phyloP scores from a whole-genome alignment of 768 basidiomycete genomes.

The Kwoniella dejecticola region DNA sequence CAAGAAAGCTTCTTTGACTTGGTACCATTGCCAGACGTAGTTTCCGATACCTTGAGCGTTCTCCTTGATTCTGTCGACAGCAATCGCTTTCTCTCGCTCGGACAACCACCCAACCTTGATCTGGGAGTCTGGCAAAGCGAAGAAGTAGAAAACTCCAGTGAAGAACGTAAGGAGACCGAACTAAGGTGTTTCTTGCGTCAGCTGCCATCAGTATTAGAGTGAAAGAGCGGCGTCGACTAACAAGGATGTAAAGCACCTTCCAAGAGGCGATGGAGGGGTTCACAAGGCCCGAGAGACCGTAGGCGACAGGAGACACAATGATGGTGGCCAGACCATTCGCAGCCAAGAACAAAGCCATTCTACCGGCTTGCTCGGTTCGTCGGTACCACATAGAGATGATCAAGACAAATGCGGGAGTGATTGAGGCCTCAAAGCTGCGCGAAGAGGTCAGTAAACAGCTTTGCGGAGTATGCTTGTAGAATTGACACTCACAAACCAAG shows the following conservation, averaged over 20 bases:
- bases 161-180: constrained; percentile 21
- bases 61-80: constrained; percentile 20
- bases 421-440: constrained; percentile 16
- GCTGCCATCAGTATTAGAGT: neutral
- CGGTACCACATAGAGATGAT: constrained; percentile 26
- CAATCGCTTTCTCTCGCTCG: constrained; percentile 23
- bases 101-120: constrained; percentile 17
- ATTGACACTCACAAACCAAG: constrained; percentile 2
- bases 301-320: constrained; percentile 10
- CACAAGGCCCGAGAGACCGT: constrained; percentile 24
- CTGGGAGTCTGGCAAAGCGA: constrained; percentile 23
- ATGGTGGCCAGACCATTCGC: constrained; percentile 18
- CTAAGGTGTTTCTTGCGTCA: neutral
- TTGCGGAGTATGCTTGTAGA: neutral
- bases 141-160: constrained; percentile 19
- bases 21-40: constrained; percentile 24
- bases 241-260: constrained; percentile 20
- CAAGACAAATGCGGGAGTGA: constrained; percentile 25
- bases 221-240: neutral
- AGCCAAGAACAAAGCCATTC: constrained; percentile 19
- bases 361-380: constrained; percentile 17
- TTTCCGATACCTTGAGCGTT: constrained; percentile 22
- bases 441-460: neutral
- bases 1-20: constrained; percentile 21
- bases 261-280: constrained; percentile 22